Evolutionary conservation across 352 stramenopile genomes (phyloP).

Genomic region (Globisporangium paroecandrum): DNA sequence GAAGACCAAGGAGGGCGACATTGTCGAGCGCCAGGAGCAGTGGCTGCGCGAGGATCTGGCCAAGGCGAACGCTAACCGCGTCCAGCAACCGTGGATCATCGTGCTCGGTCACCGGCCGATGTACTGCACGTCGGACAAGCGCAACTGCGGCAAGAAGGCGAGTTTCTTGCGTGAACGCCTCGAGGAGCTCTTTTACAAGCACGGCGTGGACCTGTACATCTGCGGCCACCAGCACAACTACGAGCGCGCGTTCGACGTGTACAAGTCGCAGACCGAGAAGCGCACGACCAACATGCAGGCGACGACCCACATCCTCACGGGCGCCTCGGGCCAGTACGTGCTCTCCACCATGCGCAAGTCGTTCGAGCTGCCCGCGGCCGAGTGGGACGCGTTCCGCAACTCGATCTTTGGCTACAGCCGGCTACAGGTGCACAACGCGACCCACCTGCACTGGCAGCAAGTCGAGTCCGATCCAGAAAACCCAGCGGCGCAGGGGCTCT

Average conservation of each 20-base stretch:
- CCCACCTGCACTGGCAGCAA: slow-evolving; percentile 88
- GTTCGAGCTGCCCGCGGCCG: slow-evolving; percentile 55
- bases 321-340: slow-evolving; percentile 83
- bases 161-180: slow-evolving; percentile 56
- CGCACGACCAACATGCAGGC: slow-evolving; percentile 79
- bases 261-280: slow-evolving; percentile 52
- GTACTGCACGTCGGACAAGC: slow-evolving; percentile 84
- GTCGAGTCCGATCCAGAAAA: slow-evolving; percentile 81
- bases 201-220: slow-evolving; percentile 86
- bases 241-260: slow-evolving; percentile 84
- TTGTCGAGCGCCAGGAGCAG: slow-evolving; percentile 56
- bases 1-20: slow-evolving; percentile 41
- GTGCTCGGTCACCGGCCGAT: slow-evolving; percentile 85
- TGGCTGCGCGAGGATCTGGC: slow-evolving; percentile 66
- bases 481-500: slow-evolving; percentile 60
- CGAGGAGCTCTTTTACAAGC: slow-evolving; percentile 74
- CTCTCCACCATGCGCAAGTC: slow-evolving; percentile 75
- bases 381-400: slow-evolving; percentile 86
- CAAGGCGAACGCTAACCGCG: slow-evolving; percentile 61
- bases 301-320: slow-evolving; percentile 88
- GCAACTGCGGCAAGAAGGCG: slow-evolving; percentile 66
- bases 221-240: slow-evolving; percentile 91
- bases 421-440: slow-evolving; percentile 81
- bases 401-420: slow-evolving; percentile 86
- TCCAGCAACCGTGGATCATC: slow-evolving; percentile 71